Evolutionary conservation across 106 monocot genomes (phyloP).

Genomic region (Narthecium ossifragum): DNA sequence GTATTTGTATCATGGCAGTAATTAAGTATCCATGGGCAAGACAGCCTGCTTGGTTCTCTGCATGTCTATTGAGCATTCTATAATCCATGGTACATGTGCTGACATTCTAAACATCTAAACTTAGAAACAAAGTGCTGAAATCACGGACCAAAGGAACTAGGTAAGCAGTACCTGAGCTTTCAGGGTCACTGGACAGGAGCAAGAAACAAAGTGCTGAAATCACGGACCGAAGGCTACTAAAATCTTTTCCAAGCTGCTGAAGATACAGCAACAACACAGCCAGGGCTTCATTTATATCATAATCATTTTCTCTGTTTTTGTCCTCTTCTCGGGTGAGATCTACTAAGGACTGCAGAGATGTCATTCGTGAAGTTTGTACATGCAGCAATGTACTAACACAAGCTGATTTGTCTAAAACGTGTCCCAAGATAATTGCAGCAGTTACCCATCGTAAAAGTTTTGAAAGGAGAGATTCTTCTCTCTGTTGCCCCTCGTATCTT

Average conservation of each 20-base stretch:
- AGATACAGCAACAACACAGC: slow-evolving; percentile 47
- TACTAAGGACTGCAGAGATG: slow-evolving; percentile 33
- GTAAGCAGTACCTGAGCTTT: no score
- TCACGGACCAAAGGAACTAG: slow-evolving; percentile 46
- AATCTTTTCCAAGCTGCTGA: slow-evolving; percentile 32
- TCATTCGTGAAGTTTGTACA: slow-evolving; percentile 6
- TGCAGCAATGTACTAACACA: slow-evolving; percentile 7
- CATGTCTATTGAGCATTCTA: no score
- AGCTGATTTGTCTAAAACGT: slow-evolving; percentile 15
- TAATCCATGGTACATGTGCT: no score
- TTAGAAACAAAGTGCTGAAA: slow-evolving; percentile 47
- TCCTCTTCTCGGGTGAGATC: slow-evolving; percentile 15
- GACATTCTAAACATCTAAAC: no score
- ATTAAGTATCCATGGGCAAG: no score
- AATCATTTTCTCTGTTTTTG: slow-evolving; percentile 3
- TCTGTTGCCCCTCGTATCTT: slow-evolving; percentile 5
- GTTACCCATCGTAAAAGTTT: slow-evolving; percentile 66
- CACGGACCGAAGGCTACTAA: slow-evolving; percentile 35
- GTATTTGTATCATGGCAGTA: no score
- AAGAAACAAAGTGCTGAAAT: slow-evolving; percentile 50
- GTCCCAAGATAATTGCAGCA: slow-evolving; percentile 66
- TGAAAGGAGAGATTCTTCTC: slow-evolving; percentile 30
- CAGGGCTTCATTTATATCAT: slow-evolving; percentile 24
- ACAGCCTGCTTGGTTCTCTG: no score
- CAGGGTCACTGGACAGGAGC: no score